Evolutionary conservation across 2,329 filamentous ascomycete species (phyloP).

Genomic region (Paracamarosporium sp.): DNA sequence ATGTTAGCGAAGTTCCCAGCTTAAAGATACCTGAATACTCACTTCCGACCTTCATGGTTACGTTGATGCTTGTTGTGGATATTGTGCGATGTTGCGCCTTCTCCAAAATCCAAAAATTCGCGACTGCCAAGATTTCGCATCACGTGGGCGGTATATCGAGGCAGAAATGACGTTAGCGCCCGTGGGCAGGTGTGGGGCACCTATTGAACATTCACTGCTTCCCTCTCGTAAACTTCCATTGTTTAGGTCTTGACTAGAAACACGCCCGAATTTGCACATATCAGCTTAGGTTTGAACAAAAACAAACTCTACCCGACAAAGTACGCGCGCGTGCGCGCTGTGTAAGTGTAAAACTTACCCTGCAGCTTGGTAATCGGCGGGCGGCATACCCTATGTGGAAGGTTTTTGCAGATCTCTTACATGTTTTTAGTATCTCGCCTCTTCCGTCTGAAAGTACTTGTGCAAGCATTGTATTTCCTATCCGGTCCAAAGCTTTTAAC

Average conservation of each 20-base stretch:
- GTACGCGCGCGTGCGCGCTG: neutral
- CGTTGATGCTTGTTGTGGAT: slow-evolving; percentile 19
- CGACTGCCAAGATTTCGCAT: slow-evolving; percentile 19
- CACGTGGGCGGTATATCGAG: slow-evolving; percentile 12
- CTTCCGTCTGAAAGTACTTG: neutral
- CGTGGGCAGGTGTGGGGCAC: neutral
- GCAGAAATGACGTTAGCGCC: slow-evolving; percentile 13
- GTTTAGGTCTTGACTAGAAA: neutral
- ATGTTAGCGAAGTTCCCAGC: slow-evolving; percentile 18
- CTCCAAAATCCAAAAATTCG: slow-evolving; percentile 29
- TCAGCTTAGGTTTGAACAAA: neutral
- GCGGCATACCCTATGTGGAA: slow-evolving; percentile 22
- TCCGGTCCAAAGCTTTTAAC: neutral
- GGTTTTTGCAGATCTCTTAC: slow-evolving; percentile 5
- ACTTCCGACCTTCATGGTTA: slow-evolving; percentile 53
- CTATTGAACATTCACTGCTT: neutral
- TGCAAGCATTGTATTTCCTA: neutral
- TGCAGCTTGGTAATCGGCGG: slow-evolving; percentile 10
- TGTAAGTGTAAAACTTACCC: neutral
- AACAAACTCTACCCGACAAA: neutral
- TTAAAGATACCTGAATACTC: slow-evolving; percentile 17
- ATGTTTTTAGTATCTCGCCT: slow-evolving; percentile 1
- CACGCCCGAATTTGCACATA: neutral
- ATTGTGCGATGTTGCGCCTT: slow-evolving; percentile 17
- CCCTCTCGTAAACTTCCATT: neutral